Base-by-base conservation (phyloP, 106 monocot species). In the Hemerocallis citrina region DNA sequence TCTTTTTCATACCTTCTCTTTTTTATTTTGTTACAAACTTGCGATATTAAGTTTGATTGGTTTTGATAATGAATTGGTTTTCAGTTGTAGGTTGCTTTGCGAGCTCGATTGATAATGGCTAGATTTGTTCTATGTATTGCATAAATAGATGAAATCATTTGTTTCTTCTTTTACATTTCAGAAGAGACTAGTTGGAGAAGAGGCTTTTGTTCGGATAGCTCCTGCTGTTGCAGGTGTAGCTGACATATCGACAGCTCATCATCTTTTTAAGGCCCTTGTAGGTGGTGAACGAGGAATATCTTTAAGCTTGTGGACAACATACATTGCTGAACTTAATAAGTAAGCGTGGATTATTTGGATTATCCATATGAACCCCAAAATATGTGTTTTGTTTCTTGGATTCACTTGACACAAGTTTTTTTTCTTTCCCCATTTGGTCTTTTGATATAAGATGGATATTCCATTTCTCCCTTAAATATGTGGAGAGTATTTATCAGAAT, bases 181-280 rank as follows among this genome's bases (percentile, higher is more conserved):
- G 92, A 72, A 59, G 15, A 80, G 64, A 67, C 23, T 78, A 63
- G 86, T 98, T 65, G 75, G 81, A 45, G 81, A 88, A 76, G 77
- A 79, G 19, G 96, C 96, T 61, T 96, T 98, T 82, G 72, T 88
- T 68, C 78, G 91, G 49, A 88, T 98, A 67, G 84, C 91, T 48
- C 71, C 96, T 32, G 87, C 84, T 38, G 57, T 98, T 70, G 69
- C 77, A 23, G 91, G 83, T 64, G 72, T 98, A 39, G 79, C 87
- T 68, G 91, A 91, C 51, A 63, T 50, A 66, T 66, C 96, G 38
- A 98, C 91, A 55, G 73, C 81, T 28, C 96, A 91, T 72, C 70
- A 91, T 68, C 87, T 98, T 64, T 98, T 84, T 39, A 98, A 80
- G 63, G 81, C 79, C 36, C 74, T 98, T 61, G 84, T 60, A 39